Evolutionary conservation across 306 rosid species (phyloP).

Genomic region (Leucaena leucocephala): DNA sequence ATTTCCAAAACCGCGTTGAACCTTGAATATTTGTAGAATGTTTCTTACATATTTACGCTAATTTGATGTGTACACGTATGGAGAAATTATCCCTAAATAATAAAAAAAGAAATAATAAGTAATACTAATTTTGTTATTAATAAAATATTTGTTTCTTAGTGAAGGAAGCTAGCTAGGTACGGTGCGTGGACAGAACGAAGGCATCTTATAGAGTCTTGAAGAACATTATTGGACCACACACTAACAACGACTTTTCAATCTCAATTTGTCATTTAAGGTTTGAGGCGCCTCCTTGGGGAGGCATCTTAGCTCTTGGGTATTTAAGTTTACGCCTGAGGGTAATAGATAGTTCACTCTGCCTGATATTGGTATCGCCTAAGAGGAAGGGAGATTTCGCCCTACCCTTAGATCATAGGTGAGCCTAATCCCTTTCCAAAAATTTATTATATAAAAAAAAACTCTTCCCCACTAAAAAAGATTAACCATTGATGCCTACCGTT

Average conservation of each 20-base stretch:
- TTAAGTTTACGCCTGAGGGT: no score
- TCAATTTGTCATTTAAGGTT: neutral
- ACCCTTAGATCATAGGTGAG: no score
- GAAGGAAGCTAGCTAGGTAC: neutral
- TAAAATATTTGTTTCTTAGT: neutral
- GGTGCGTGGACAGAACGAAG: conserved; percentile 10
- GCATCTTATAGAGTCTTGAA: neutral
- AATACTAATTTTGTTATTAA: neutral
- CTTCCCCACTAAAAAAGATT: conserved; percentile 5
- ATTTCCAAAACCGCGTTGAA: neutral
- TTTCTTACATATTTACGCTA: neutral
- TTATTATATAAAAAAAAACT: no score
- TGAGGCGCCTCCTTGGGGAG: neutral
- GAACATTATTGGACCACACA: neutral
- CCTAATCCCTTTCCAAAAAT: no score
- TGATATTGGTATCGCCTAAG: no score
- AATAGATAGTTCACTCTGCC: no score
- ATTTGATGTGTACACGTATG: neutral
- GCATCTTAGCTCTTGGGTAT: no score
- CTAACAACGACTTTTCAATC: neutral
- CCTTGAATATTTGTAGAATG: neutral
- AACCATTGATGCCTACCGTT: conserved; percentile 6
- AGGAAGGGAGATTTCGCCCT: no score
- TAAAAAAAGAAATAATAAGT: no score
- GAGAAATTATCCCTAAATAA: neutral